Percentiles rank a stretch among this genome's conserved stretches.
Conservation (phyloP, 179 eudicot species). For the Heliamphora pulchella region DNA sequence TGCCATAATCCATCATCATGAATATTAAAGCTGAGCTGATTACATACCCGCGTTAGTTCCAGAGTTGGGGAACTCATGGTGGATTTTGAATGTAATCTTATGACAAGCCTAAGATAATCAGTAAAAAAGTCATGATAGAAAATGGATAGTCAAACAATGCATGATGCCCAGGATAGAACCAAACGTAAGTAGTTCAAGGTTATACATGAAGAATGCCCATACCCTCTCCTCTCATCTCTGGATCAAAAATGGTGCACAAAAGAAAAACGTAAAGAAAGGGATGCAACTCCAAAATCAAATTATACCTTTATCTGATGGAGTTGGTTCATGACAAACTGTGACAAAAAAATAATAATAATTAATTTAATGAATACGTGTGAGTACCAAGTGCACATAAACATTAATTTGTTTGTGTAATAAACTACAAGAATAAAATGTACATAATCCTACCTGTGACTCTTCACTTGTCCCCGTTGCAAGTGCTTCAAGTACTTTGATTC, state of each 20-base stretch:
- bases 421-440: not conserved
- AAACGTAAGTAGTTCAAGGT: not conserved
- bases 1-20: not conserved
- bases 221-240: not conserved
- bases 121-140: not conserved
- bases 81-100: not conserved
- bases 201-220: no score
- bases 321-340: slow-evolving; percentile 70
- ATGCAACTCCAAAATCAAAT: not conserved
- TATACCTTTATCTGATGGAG: slow-evolving; percentile 71
- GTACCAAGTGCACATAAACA: slow-evolving; percentile 3
- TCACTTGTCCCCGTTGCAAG: slow-evolving; percentile 78
- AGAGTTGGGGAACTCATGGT: not conserved
- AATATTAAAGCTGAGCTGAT: not conserved
- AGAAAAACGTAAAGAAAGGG: not conserved
- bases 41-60: no score
- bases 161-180: not conserved
- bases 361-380: slow-evolving; percentile 1
- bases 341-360: not conserved
- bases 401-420: not conserved
- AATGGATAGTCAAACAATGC: not conserved
- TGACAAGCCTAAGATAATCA: not conserved
- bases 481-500: slow-evolving; percentile 86
- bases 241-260: not conserved
- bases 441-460: slow-evolving; percentile 59